phyloP scores from a whole-genome alignment of 306 rosid species.

The Pueraria montana region DNA sequence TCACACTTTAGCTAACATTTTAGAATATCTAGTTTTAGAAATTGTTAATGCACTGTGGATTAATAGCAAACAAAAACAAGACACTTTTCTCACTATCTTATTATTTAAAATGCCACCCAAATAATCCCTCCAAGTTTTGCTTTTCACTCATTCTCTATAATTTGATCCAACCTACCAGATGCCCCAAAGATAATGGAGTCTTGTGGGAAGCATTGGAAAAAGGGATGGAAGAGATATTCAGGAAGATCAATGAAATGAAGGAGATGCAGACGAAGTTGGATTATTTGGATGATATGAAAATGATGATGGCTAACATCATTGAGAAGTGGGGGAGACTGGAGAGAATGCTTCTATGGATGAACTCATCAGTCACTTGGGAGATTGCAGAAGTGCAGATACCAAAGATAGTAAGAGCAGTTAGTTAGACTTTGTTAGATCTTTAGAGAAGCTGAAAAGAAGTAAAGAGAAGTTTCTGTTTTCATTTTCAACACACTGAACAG shows the following conservation, averaged over 20 bases:
- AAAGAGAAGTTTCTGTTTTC: too few relatives aligned
- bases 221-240: background rate
- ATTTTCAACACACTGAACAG: too few relatives aligned
- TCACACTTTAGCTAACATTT: background rate
- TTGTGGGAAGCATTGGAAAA: background rate
- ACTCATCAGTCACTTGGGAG: background rate
- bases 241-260: background rate
- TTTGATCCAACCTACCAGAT: background rate
- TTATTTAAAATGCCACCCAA: background rate
- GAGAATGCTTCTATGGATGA: background rate
- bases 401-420: background rate
- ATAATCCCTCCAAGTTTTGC: background rate
- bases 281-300: background rate
- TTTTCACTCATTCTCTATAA: background rate
- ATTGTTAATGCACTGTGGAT: background rate
- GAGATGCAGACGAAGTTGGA: background rate
- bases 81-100: too few relatives aligned
- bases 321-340: background rate
- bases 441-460: too few relatives aligned
- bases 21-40: conserved; percentile 9
- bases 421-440: too few relatives aligned
- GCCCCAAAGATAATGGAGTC: background rate
- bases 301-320: background rate
- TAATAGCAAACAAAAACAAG: too few relatives aligned
- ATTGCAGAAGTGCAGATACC: background rate